Evolutionary conservation across 148 eudicot genomes (phyloP), one percentile per base, ranked within the genome.

Genomic region (Rhododendron kiyosumense): DNA sequence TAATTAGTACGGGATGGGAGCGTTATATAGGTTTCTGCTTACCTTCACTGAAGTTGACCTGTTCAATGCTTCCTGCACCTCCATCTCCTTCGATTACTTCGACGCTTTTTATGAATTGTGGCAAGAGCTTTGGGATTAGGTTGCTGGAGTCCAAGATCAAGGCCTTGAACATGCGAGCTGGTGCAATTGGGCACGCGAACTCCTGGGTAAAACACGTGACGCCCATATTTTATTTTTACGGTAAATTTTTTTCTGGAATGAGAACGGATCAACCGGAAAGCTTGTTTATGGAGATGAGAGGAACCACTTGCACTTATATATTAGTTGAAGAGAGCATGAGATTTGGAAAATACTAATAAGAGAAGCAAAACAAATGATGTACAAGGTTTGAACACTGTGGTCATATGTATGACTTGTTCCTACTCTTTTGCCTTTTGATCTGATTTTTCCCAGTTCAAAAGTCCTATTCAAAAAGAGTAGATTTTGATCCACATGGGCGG

Each of bases 41-140:
- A 90, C 92, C 88, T 77, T 89, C 85, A 6, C 87, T 73, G 85
- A 90, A 89, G 71, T 85, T 90, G 78, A 90, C 81, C 78, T 89
- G 90, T 71, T 87, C 85, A 74, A 90, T 89, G 85, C 81, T 85
- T 87, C 92, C 92, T 14, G 85, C 85, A 24, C 85, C 86, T 63
- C 90, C 92, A 54, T 88, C 82, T 51, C 92, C 92, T 81, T 88
- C 67, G 0, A 90, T 11, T 10, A 84, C 14, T 1, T 85, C 81
- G 20, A 89, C 85, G 63, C 86, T 90, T 36, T 85, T 84, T 26
- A 90, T 85, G 76, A 71, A 85, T 52, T 87, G 87, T 2, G 89
- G 89, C n/a, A 86, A 11, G 61, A 88, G 86, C 71, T 88, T 86
- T 0, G 92, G 92, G 12, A 86, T 5, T 0, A 90, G 54, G 75